A percentile compares a stretch with the other conserved stretches of the same genome.
Evolutionary conservation across 495 filamentous ascomycete genomes (phyloP).

Genomic region (Umbilicaria muhlenbergii): DNA sequence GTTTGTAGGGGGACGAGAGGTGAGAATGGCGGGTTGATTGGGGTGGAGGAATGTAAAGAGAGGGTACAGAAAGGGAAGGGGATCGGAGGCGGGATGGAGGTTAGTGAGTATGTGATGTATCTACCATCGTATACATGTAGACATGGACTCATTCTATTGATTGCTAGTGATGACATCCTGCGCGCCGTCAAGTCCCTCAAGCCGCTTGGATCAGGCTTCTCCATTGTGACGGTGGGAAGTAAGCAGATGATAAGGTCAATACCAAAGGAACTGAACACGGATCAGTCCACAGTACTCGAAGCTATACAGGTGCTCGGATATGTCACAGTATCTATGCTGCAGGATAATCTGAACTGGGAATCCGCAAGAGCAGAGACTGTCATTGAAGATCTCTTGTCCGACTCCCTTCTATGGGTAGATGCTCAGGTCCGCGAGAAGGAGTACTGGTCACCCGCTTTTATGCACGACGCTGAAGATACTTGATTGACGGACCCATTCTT

Average conservation of each 20-base stretch:
- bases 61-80: conserved; percentile 50
- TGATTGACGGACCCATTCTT: neutral
- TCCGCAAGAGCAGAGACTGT: conserved; percentile 72
- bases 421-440: conserved; percentile 73
- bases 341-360: conserved; percentile 80
- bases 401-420: conserved; percentile 92
- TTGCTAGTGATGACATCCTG: conserved; percentile 66
- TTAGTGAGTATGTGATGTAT: conserved; percentile 39
- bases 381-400: conserved; percentile 76
- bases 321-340: conserved; percentile 81
- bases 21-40: conserved; percentile 87
- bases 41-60: conserved; percentile 64
- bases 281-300: conserved; percentile 85
- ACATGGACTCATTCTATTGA: neutral
- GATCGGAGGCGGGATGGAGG: conserved; percentile 59
- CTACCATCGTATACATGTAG: neutral
- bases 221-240: conserved; percentile 61
- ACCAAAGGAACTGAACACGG: conserved; percentile 90
- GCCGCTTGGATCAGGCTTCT: conserved; percentile 78
- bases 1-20: conserved; percentile 73
- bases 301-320: conserved; percentile 74
- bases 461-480: conserved; percentile 10
- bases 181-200: conserved; percentile 77
- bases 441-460: conserved; percentile 68
- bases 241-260: conserved; percentile 83